Conservation (phyloP, 2,329 filamentous ascomycete genomes). For the Diaporthe batatas region DNA sequence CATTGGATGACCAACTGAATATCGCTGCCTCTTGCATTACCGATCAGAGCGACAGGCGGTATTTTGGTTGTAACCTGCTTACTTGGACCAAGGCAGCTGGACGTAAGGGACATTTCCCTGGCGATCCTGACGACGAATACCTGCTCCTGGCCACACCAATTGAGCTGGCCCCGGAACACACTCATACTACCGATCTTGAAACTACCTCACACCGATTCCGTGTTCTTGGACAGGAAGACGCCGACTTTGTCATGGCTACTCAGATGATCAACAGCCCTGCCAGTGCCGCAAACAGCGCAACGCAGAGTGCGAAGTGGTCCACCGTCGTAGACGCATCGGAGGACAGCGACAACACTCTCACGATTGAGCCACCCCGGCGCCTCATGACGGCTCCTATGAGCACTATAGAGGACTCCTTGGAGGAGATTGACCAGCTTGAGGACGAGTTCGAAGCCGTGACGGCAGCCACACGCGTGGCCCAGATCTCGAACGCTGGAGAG, state of each 20-base stretch:
- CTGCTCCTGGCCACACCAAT: conserved; percentile 63
- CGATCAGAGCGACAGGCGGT: conserved; percentile 37
- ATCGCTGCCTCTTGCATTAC: neutral
- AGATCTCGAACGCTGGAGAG: neutral
- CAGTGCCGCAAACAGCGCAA: conserved; percentile 4
- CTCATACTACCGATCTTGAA: conserved; percentile 5
- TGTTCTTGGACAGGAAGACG: conserved; percentile 27
- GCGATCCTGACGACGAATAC: conserved; percentile 55
- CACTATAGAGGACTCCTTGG: conserved; percentile 72
- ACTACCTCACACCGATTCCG: conserved; percentile 37
- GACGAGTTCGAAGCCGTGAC: conserved; percentile 70
- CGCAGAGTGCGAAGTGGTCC: conserved; percentile 39
- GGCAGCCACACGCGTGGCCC: conserved; percentile 37
- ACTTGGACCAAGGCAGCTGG: conserved; percentile 51
- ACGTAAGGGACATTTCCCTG: conserved; percentile 44
- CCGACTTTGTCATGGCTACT: conserved; percentile 29
- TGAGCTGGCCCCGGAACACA: conserved; percentile 40
- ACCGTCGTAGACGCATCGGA: conserved; percentile 37
- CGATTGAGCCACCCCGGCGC: conserved; percentile 30
- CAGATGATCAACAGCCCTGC: conserved; percentile 7
- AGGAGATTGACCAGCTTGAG: conserved; percentile 72
- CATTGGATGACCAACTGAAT: conserved; percentile 10
- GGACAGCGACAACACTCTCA: conserved; percentile 40
- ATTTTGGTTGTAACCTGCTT: conserved; percentile 59
- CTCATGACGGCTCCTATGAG: conserved; percentile 36